These are phyloP conservation scores for Dorcoceras hygrometricum DNA, from an alignment of 257 asterid genomes.

Conservation along the genomic window DNA sequence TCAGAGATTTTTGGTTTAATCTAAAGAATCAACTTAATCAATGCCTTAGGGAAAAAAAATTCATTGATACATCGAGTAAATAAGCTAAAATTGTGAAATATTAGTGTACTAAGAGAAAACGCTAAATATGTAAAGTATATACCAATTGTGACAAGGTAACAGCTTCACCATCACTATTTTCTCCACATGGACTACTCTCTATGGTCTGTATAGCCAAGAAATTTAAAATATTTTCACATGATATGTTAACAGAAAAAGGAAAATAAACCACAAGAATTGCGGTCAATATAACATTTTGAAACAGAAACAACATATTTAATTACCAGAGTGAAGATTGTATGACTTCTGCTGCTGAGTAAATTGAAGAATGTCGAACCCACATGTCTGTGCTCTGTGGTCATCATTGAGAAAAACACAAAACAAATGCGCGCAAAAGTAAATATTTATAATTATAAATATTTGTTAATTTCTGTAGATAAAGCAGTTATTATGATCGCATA, in stretches of 20 bases:
- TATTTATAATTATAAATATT: slow-evolving; percentile 2
- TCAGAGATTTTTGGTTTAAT: slow-evolving; percentile 10
- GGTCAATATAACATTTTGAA: slow-evolving; percentile 10
- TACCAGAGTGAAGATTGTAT: slow-evolving; percentile 99
- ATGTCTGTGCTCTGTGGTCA: slow-evolving; percentile 90
- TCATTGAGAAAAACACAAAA: slow-evolving; percentile 18
- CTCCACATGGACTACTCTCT: slow-evolving; percentile 97
- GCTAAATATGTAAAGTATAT: slow-evolving; percentile 26
- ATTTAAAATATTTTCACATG: slow-evolving; percentile 25
- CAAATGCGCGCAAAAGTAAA: slow-evolving; percentile 1
- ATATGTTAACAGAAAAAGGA: slow-evolving; percentile 20
- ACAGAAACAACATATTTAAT: slow-evolving; percentile 16
- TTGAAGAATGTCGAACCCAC: slow-evolving; percentile 99
- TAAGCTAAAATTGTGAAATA: slow-evolving; percentile 13
- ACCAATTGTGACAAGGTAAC: slow-evolving; percentile 97
- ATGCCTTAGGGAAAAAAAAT: too few relatives aligned
- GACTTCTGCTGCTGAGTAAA: slow-evolving; percentile 99
- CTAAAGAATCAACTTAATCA: slow-evolving; percentile 29
- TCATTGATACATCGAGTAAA: slow-evolving; percentile 21
- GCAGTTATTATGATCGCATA: slow-evolving; percentile 12
- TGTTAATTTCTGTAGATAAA: slow-evolving; percentile 6
- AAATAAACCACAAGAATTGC: slow-evolving; percentile 15
- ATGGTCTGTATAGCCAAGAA: slow-evolving; percentile 64
- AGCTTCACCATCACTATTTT: slow-evolving; percentile 80
- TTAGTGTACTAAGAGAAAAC: neutral